Evolutionary conservation across 352 stramenopile genomes (phyloP).

Genomic region (Pythium apleroticum): DNA sequence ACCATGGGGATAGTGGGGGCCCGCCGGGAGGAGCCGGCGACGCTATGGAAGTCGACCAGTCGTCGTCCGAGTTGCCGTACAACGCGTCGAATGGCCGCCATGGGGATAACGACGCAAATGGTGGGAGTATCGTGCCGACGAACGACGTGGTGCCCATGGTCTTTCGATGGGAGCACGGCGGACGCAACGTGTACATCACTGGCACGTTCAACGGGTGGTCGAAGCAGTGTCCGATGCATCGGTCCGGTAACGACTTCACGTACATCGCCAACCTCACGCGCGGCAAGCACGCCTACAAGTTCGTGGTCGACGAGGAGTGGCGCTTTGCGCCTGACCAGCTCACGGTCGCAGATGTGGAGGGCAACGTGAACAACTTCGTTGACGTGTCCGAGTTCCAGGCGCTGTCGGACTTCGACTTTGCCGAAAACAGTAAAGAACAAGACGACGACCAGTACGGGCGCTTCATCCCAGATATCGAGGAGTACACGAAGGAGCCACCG

Average conservation of each 20-base stretch:
- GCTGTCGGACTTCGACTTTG: constrained; percentile 57
- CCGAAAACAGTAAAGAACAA: constrained; percentile 53
- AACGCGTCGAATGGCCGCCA: neutral
- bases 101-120: constrained; percentile 32
- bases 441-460: constrained; percentile 94
- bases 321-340: constrained; percentile 92
- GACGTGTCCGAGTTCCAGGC: constrained; percentile 98
- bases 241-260: constrained; percentile 99
- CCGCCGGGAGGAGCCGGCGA: constrained; percentile 28
- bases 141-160: constrained; percentile 90
- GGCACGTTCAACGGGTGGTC: constrained; percentile 99
- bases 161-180: constrained; percentile 99
- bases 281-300: constrained; percentile 99
- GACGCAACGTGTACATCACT: constrained; percentile 96
- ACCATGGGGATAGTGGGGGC: constrained; percentile 3
- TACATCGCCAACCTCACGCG: constrained; percentile 98
- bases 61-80: constrained; percentile 36
- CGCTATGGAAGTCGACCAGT: constrained; percentile 69
- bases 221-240: constrained; percentile 99
- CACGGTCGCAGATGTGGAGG: constrained; percentile 98
- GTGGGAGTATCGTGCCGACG: constrained; percentile 21
- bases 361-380: constrained; percentile 99
- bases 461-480: constrained; percentile 97
- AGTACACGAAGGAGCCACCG: constrained; percentile 99
- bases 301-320: constrained; percentile 99